Evolutionary conservation across 2,329 filamentous ascomycete species (phyloP), one percentile per base, ranked within the genome.

Genomic region (Sporothrix sp.): DNA sequence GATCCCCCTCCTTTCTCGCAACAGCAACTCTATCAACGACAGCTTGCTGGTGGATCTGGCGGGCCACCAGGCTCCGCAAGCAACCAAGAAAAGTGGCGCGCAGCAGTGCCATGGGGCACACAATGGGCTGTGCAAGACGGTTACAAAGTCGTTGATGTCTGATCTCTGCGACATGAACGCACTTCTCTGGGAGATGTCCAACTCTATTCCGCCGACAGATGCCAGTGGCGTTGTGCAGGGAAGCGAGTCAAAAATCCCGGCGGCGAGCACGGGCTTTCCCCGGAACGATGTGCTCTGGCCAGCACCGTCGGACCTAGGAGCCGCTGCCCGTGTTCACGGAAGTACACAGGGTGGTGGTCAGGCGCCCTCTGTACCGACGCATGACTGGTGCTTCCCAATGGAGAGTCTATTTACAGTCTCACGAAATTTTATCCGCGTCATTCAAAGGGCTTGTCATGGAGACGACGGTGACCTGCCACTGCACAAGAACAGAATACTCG

Each of bases 341-440:
- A 48, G 18, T 18, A 14, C 36, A 10, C 32, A 21, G 6, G 20
- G 21, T n/a, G 28, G 13, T 18, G 44, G 32, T 3, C 23, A 39
- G 18, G 18, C 40, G 20, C 27, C 44, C 6, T 18, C 16, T 5
- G 28, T 13, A 13, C 30, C 43, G 9, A 32, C 30, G 7, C 33
- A 60, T 53, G 36, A 52, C 49, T 21, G 52, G 54, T 51, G 63
- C 59, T 71, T 71, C 40, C 67, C 68, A 3, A 63, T 71, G 30
- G 66, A 70, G 40, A 63, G 64, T 32, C 65, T 71, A 58, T 71
- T 70, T 58, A 61, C 66, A 48, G 60, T 70, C 21, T 70, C 68
- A 4, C 63, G 63, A 7, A 51, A 58, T 6, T 64, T 70, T 7
- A 61, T 68, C 14, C 63, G 69, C 30, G 60, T 65, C 1, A 54